Evolutionary conservation across 768 basidiomycete species (phyloP).

Genomic region (Dentipellis fragilis): DNA sequence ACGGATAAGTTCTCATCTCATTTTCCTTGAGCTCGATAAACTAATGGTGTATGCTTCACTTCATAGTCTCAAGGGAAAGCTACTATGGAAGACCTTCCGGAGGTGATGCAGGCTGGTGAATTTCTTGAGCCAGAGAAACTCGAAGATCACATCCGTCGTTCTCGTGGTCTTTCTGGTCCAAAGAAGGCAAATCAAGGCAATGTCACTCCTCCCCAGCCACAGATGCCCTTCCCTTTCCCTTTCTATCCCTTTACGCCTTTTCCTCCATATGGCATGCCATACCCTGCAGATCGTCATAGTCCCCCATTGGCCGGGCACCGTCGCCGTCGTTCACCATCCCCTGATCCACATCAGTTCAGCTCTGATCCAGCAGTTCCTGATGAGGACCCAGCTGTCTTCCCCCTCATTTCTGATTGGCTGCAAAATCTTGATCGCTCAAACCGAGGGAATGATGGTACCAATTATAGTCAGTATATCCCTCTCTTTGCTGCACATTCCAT

Average conservation of each 20-base stretch:
- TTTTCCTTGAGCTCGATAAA: no score
- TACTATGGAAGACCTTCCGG: neutral
- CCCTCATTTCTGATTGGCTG: neutral
- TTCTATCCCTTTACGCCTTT: neutral
- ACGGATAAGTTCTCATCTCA: neutral
- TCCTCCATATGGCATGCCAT: neutral
- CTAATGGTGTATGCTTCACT: no score
- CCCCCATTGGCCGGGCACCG: neutral
- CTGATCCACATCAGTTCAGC: neutral
- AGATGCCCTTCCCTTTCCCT: neutral
- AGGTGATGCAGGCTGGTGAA: neutral
- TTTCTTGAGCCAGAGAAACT: neutral
- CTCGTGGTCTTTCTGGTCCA: neutral
- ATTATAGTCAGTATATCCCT: neutral
- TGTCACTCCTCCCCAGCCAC: neutral
- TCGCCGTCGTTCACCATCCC: neutral
- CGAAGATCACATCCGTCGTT: neutral
- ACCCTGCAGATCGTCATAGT: neutral
- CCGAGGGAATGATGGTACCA: neutral
- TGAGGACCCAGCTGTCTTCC: neutral
- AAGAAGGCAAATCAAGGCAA: neutral
- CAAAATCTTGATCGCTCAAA: neutral
- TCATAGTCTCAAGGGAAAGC: neutral
- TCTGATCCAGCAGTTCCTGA: neutral
- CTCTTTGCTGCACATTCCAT: neutral